phyloP scores from a whole-genome alignment of 768 basidiomycete species.

The Peribolospora baueri region DNA sequence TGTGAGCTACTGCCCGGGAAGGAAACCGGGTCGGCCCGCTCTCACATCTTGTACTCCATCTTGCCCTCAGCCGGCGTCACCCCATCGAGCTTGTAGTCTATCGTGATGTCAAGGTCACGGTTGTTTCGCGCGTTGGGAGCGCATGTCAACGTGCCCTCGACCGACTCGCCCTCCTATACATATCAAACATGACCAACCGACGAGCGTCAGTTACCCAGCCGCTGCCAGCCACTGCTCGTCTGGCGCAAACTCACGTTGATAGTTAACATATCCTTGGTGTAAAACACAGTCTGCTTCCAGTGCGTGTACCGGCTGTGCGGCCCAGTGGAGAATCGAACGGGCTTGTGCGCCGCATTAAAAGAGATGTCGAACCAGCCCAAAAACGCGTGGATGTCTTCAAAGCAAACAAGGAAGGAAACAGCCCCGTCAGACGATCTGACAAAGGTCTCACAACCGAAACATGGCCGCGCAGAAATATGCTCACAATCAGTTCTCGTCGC shows the following conservation, averaged over 20 bases:
- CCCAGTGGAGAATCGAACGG: slow-evolving; percentile 84
- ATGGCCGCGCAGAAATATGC: slow-evolving; percentile 14
- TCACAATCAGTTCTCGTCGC: slow-evolving; percentile 78
- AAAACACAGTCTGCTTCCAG: slow-evolving; percentile 70
- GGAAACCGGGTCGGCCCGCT: too few species aligned
- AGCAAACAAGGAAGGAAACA: neutral
- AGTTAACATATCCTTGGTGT: slow-evolving; percentile 56
- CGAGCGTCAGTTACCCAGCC: neutral
- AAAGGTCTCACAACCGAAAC: neutral
- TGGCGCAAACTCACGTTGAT: slow-evolving; percentile 19
- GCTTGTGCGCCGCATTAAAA: slow-evolving; percentile 89
- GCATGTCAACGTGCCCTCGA: slow-evolving; percentile 49
- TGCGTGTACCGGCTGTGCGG: slow-evolving; percentile 58
- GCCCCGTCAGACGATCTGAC: neutral
- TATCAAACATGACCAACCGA: too few species aligned
- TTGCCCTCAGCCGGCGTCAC: slow-evolving; percentile 13
- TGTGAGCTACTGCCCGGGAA: too few species aligned
- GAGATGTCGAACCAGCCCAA: slow-evolving; percentile 96
- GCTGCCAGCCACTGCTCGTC: neutral
- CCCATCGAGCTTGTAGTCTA: slow-evolving; percentile 39
- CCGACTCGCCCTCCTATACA: slow-evolving; percentile 35
- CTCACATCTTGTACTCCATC: slow-evolving; percentile 23
- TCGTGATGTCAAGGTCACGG: slow-evolving; percentile 74
- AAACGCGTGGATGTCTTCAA: slow-evolving; percentile 78
- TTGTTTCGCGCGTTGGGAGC: slow-evolving; percentile 79